Evolutionary conservation across 2,329 filamentous ascomycete genomes (phyloP).

Genomic region (Trichoderma sp.): DNA sequence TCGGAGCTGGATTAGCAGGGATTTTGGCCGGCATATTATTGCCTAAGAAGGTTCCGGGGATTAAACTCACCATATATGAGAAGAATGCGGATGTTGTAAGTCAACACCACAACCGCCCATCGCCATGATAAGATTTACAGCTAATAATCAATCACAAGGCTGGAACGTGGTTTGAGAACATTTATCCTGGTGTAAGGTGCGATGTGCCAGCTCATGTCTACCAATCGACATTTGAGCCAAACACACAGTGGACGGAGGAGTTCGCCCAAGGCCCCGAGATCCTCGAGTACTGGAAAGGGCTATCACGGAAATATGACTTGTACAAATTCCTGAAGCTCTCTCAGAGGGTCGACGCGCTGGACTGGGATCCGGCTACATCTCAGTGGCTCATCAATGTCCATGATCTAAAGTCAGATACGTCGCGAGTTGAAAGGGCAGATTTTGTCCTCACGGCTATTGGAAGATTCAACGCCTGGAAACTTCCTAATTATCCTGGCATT

Average conservation of each 20-base stretch:
- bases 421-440: slow-evolving; percentile 50
- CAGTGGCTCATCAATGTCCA: slow-evolving; percentile 52
- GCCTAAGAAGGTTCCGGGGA: slow-evolving; percentile 64
- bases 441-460: slow-evolving; percentile 63
- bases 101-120: slow-evolving; percentile 17
- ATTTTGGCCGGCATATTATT: slow-evolving; percentile 61
- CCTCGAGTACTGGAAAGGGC: slow-evolving; percentile 59
- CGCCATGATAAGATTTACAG: not conserved
- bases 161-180: slow-evolving; percentile 54
- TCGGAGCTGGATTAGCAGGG: slow-evolving; percentile 38
- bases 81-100: slow-evolving; percentile 66
- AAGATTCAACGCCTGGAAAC: slow-evolving; percentile 62
- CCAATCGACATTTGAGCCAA: slow-evolving; percentile 65
- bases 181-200: slow-evolving; percentile 64
- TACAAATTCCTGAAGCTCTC: slow-evolving; percentile 56
- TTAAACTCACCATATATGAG: slow-evolving; percentile 64
- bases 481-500: slow-evolving; percentile 60
- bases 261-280: slow-evolving; percentile 68
- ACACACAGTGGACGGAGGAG: slow-evolving; percentile 65
- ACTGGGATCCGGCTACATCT: slow-evolving; percentile 52
- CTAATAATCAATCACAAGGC: slow-evolving; percentile 32
- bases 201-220: slow-evolving; percentile 70
- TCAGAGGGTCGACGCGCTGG: slow-evolving; percentile 52
- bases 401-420: slow-evolving; percentile 38
- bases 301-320: slow-evolving; percentile 63